Conservation (phyloP, 176 grass and related monocot genomes). For the Puya raimondii region DNA sequence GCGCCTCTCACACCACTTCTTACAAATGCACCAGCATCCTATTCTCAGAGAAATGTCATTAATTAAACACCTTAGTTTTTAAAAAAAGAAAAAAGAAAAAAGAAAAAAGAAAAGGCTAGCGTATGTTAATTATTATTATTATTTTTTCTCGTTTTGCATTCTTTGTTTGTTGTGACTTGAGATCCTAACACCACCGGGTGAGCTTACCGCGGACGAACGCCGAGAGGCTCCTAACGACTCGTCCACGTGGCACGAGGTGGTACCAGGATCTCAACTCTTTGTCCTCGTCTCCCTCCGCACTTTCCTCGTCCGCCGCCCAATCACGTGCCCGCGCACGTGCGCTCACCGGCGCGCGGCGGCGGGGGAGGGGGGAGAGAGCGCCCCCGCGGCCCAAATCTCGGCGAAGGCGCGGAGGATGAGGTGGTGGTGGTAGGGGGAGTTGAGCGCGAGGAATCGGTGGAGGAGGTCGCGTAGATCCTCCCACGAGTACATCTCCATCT, state of each 20-base stretch:
- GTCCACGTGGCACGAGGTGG: conserved; percentile 41
- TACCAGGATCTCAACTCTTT: conserved; percentile 61
- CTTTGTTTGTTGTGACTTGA: conserved; percentile 6
- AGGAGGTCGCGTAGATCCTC: conserved; percentile 78
- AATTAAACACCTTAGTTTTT: too few relatives aligned
- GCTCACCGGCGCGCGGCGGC: not conserved
- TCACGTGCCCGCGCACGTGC: not conserved
- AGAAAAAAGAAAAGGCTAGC: not conserved
- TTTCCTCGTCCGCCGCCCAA: not conserved
- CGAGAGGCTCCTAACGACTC: not conserved
- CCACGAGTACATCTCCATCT: conserved; percentile 86
- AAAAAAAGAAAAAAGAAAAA: not conserved
- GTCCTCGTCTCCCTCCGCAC: too few relatives aligned
- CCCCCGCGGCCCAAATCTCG: conserved; percentile 59
- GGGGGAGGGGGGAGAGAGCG: conserved; percentile 12
- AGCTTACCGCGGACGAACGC: conserved; percentile 1
- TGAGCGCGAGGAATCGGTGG: conserved; percentile 75
- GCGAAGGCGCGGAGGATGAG: conserved; percentile 91
- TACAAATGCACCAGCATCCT: too few relatives aligned
- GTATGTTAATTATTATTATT: not conserved
- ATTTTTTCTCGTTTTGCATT: not conserved
- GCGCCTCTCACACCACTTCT: too few relatives aligned
- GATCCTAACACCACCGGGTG: conserved; percentile 49
- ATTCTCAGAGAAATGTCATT: too few relatives aligned
- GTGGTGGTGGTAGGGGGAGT: conserved; percentile 80